A percentile compares a stretch with the other conserved stretches of the same genome.
phyloP scores from a whole-genome alignment of 169 alveolate species.

The Eimeria nieschulzi region DNA sequence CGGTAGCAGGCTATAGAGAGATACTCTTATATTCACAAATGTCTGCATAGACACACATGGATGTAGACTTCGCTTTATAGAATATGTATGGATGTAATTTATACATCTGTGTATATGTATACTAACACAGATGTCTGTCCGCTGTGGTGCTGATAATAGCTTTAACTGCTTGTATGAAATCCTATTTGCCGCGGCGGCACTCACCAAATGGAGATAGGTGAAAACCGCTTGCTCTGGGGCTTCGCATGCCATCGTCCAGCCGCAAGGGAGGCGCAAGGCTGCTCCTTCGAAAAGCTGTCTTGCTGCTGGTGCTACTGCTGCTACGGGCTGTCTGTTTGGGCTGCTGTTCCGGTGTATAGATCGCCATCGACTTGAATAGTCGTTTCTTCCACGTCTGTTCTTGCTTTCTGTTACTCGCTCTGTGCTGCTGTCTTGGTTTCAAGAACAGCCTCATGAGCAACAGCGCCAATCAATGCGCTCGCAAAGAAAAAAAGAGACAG shows the following conservation, averaged over 20 bases:
- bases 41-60: too few species aligned
- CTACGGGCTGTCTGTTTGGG: neutral
- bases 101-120: too few species aligned
- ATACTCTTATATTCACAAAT: too few species aligned
- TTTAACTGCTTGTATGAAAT: too few species aligned
- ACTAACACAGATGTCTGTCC: too few species aligned
- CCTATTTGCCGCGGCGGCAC: too few species aligned
- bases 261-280: neutral
- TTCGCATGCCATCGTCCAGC: neutral
- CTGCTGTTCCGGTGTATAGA: neutral
- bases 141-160: too few species aligned
- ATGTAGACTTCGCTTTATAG: too few species aligned
- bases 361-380: neutral
- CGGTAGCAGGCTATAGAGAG: too few species aligned
- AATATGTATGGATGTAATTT: too few species aligned
- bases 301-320: constrained; percentile 29
- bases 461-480: neutral
- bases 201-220: neutral
- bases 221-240: neutral
- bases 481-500: neutral
- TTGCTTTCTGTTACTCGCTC: neutral
- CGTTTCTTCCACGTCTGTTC: neutral
- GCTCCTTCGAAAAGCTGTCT: neutral
- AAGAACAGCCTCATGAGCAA: neutral
- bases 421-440: neutral